Evolutionary conservation across 306 rosid genomes (phyloP).

Genomic region (Trifolium subterraneum): DNA sequence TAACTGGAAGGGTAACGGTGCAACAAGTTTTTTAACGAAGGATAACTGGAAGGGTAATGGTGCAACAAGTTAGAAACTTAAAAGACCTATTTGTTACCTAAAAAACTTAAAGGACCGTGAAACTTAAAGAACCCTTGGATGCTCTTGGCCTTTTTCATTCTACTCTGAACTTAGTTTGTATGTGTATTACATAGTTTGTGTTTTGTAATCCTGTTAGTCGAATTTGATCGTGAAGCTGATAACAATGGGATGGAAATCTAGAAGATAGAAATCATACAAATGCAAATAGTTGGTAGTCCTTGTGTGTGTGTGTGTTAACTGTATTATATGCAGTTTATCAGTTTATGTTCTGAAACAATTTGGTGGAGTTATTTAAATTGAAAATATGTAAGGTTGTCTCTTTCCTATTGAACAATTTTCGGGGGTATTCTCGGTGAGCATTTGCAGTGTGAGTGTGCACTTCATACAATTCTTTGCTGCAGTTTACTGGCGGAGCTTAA

Average conservation of each 20-base stretch:
- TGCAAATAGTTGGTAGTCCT: neutral
- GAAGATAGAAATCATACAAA: neutral
- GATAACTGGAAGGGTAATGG: too few relatives aligned
- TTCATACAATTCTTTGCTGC: neutral
- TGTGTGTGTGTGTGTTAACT: neutral
- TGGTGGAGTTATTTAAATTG: neutral
- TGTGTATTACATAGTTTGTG: too few relatives aligned
- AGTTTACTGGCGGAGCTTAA: neutral
- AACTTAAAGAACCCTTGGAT: too few relatives aligned
- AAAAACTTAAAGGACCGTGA: too few relatives aligned
- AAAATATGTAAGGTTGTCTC: neutral
- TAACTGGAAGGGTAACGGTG: too few relatives aligned
- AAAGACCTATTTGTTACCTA: too few relatives aligned
- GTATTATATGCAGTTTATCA: neutral
- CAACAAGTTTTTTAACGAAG: too few relatives aligned
- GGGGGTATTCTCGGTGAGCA: neutral
- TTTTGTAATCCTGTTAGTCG: too few relatives aligned
- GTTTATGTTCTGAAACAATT: neutral
- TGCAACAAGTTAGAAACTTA: too few relatives aligned
- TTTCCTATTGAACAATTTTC: neutral
- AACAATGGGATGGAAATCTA: neutral
- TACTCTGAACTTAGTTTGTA: too few relatives aligned
- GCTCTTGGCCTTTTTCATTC: too few relatives aligned
- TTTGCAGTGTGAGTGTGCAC: neutral
- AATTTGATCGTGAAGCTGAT: too few relatives aligned